Evolutionary conservation across 1,139 yeast species (phyloP), one percentile per base, ranked within the genome.

Genomic region (Ogataea hybrid): DNA sequence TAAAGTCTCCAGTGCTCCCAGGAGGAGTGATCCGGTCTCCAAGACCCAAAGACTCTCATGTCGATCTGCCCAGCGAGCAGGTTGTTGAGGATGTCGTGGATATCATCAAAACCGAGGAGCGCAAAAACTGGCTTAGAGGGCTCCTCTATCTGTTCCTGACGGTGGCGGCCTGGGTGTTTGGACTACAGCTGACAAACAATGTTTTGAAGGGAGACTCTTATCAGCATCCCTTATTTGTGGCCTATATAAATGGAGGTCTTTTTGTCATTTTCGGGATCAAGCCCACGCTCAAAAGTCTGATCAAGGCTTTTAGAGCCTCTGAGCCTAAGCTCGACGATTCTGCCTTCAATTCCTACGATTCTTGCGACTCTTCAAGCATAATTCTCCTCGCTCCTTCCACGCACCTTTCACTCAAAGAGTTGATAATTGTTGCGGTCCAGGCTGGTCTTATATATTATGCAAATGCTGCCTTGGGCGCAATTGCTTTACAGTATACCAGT

Each of bases 181-280:
- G 79, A 0, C 61, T 74, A 15, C 80, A 76, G 47, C 51, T 76
- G 51, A 73, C 73, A 31, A 76, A 74, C 50, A 57, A 62, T 3
- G 74, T 75, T 6, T 60, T 76, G 47, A 76, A 77, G 46, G 72
- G 71, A 18, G 73, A 67, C 23, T 68, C 65, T 17, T 77, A 71
- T 48, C 65, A 63, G 28, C 77, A 75, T 48, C 81, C 81, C 2
- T 58, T 70, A 38, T 57, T 76, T 44, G 65, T 75, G 42, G 67
- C 80, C 0, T 67, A 69, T 32, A 53, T 73, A 12, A 69, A 74
- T 5, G 80, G 80, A 0, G 61, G 71, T 0, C 70, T 73, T 43
- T 77, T 75, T 46, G 44, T 59, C 29, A 46, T 75, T 14, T 73
- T 75, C 49, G 68, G 75, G 5, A 20, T 71, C 7, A 77, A 77